Evolutionary conservation across 1,284 basidiomycete species (phyloP), one percentile per base, ranked within the genome.

Genomic region (Ganoderma multipileum): DNA sequence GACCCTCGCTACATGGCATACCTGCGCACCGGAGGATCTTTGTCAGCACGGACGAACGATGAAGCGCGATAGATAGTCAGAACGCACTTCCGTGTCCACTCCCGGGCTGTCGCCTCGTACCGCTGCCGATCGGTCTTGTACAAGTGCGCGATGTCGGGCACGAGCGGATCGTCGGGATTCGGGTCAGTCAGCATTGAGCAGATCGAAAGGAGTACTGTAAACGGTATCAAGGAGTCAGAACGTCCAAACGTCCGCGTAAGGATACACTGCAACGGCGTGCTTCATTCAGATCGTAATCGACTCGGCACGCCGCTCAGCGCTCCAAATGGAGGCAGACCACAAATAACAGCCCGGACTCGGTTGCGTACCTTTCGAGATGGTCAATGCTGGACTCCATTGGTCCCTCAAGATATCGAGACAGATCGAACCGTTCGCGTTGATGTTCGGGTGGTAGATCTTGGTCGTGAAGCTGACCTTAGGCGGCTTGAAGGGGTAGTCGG

Each of bases 381-480:
- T 99, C 84, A 99, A 86, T 60, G 98, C 98, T 62, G 98, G 98
- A 73, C 94, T 96, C 96, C 96, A 98, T 81, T 98, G 96, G 83
- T 98, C 96, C 84, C 95, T 90, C 80, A 98, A 85, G 79, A 98
- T 98, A 82, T 98, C 98, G 76, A 99, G 86, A 83, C 98, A 99
- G 83, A 99, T 99, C 75, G 95, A 97, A 61, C 98, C 98, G 78
- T 98, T 97, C 74, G 94, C 93, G 81, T 98, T 98, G 94, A 98
- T 97, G 86, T 97, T 97, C 61, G 95, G 95, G 82, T 97, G 96
- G 81, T 96, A 96, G 76, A 95, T 95, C 92, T 97, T 98, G 79
- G 97, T 99, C 76, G 95, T 96, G 85, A 99, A 99, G 84, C 93
- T 94, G 82, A 99, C 96, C 89, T 99, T 99, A 81, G 98, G 98